These are phyloP conservation scores for Cafeteria roenbergensis DNA, from an alignment of 108 stramenopile genomes.

Conservation along the genomic window DNA sequence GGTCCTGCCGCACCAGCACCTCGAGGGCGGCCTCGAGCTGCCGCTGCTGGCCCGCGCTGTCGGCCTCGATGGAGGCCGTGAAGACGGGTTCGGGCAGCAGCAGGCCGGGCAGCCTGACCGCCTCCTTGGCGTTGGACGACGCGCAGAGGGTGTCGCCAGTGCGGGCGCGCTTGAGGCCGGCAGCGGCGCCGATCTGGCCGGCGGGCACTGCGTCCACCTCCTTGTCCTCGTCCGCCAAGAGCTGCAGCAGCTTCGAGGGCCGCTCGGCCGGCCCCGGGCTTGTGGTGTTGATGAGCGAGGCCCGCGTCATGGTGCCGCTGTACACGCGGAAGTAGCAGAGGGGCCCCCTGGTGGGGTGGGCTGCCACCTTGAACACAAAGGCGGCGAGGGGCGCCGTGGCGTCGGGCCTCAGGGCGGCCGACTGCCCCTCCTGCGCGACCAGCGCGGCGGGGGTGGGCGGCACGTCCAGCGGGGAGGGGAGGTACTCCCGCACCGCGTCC, in stretches of 20 bases:
- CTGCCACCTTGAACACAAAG: slow-evolving; percentile 92
- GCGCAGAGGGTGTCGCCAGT: slow-evolving; percentile 91
- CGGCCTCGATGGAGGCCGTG: slow-evolving; percentile 90
- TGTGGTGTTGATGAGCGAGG: slow-evolving; percentile 32
- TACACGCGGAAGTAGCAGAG: slow-evolving; percentile 89
- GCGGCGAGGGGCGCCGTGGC: slow-evolving; percentile 32
- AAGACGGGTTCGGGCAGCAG: slow-evolving; percentile 67
- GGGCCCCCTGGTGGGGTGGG: slow-evolving; percentile 81
- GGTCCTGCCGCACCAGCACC: slow-evolving; percentile 88
- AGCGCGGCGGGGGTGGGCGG: background rate
- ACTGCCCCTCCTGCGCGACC: background rate
- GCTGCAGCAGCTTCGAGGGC: slow-evolving; percentile 60
- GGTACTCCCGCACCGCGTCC: slow-evolving; percentile 72
- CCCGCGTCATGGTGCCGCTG: slow-evolving; percentile 79
- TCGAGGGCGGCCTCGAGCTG: slow-evolving; percentile 87
- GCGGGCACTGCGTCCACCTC: slow-evolving; percentile 76
- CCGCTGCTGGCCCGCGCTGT: slow-evolving; percentile 72
- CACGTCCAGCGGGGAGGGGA: slow-evolving; percentile 79
- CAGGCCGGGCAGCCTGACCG: slow-evolving; percentile 42
- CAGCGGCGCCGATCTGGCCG: slow-evolving; percentile 73
- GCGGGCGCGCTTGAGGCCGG: slow-evolving; percentile 83
- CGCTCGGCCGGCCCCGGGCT: slow-evolving; percentile 18
- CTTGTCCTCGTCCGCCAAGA: slow-evolving; percentile 87
- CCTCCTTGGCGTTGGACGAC: slow-evolving; percentile 58
- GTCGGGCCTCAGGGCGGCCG: background rate